phyloP scores from a whole-genome alignment of 768 basidiomycete genomes.

The Dendrothele bispora region DNA sequence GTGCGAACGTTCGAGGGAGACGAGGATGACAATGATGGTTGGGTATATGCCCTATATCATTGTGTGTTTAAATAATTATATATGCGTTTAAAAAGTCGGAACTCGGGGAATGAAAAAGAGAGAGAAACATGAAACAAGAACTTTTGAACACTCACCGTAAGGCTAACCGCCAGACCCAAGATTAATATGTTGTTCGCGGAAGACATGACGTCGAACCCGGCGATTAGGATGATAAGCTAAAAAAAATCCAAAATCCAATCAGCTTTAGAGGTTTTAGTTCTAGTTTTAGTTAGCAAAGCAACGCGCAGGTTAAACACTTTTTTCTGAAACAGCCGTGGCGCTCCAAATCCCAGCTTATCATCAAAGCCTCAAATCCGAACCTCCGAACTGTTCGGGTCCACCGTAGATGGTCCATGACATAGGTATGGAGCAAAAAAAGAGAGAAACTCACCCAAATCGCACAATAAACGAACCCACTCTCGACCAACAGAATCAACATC shows the following conservation, averaged over 20 bases:
- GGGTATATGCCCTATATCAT: conserved; percentile 15
- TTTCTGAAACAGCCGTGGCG: too few relatives aligned
- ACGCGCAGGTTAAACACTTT: too few relatives aligned
- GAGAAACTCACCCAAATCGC: conserved; percentile 13
- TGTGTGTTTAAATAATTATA: background rate
- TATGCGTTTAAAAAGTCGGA: background rate
- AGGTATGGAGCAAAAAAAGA: background rate
- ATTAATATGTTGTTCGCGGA: background rate
- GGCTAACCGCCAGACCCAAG: conserved; percentile 1
- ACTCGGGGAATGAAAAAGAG: background rate
- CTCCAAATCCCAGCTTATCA: too few relatives aligned
- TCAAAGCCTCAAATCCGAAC: too few relatives aligned
- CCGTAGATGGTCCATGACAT: too few relatives aligned
- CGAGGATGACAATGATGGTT: conserved; percentile 16
- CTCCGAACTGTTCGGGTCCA: too few relatives aligned
- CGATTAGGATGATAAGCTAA: background rate
- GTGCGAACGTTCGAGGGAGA: conserved; percentile 10
- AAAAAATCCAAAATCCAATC: background rate
- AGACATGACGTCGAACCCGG: background rate
- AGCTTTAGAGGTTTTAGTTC: too few relatives aligned
- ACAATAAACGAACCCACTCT: conserved; percentile 14
- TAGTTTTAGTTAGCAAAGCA: too few relatives aligned
- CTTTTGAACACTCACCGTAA: background rate
- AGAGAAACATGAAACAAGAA: background rate
- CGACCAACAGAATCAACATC: conserved; percentile 16